Base-by-base conservation (phyloP, 129 eudicot species). In the carrot (Daucus carota) region DNA sequence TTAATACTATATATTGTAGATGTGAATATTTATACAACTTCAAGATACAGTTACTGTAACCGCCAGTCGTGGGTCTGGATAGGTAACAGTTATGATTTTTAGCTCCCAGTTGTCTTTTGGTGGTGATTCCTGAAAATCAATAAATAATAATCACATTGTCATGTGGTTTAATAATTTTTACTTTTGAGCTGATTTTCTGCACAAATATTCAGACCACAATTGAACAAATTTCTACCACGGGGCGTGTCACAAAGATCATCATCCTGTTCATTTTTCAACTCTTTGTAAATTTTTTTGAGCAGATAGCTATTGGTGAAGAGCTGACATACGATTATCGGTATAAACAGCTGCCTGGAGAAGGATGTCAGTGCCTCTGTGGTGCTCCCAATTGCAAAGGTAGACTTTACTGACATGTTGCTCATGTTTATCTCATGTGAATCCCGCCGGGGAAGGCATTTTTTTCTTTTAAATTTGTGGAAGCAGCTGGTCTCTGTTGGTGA, bases 271-370 rank as follows among this genome's bases (percentile, higher is more conserved):
- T 31, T 8, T 28, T 29, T 63, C 5, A 26, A 13, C 2, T 15
- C 8, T 38, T 0, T 31, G 38, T 63, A 63, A 63, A 13, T 14
- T 29, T 8, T 26, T 63, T 63, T 63, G 38, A 63, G 40, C 96
- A 90, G 96, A 88, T 91, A 83, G 80, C 84, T 70, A 41, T 71
- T 33, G 98, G 98, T 4, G 98, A 92, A 86, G 98, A 92, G 72
- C 77, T 92, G 80, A 86, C 92, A 22, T 92, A 88, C 50, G 88
- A 90, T 78, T 92, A 84, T 76, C 82, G 87, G 67, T 83, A 90
- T 81, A 90, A 88, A 83, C 82, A 76, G 36, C 46, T 62, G 62
- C 81, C 89, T 45, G 97, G 92, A 54, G 84, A 80, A 83, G 98
- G 93, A 72, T 81, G 83, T 32, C 83, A 78, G 33, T 92, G 97